Conservation (phyloP, 2,329 filamentous ascomycete species). For the Atkinsonella hypoxylon region DNA sequence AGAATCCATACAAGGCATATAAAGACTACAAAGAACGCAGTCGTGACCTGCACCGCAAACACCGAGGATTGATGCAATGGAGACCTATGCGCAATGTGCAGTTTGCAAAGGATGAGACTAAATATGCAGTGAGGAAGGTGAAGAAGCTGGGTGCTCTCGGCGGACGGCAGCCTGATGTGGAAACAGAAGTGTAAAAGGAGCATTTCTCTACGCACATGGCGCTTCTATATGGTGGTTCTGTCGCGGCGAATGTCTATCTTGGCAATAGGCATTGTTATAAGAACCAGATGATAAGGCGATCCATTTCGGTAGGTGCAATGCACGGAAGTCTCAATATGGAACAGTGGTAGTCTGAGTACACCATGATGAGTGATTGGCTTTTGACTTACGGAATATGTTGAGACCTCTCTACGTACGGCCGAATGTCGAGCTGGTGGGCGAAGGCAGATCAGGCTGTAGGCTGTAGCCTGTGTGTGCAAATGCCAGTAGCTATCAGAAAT, state of each 20-base stretch:
- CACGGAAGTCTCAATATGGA: not conserved
- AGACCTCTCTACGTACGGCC: conserved; percentile 78
- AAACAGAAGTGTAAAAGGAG: conserved; percentile 54
- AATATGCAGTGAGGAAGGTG: conserved; percentile 63
- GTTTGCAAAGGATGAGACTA: conserved; percentile 81
- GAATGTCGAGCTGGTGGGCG: conserved; percentile 69
- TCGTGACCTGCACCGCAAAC: conserved; percentile 69
- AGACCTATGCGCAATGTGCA: conserved; percentile 72
- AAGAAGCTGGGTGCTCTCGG: conserved; percentile 66
- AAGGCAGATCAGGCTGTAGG: conserved; percentile 68
- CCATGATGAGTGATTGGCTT: not conserved
- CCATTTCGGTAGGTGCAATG: not conserved
- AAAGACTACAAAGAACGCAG: conserved; percentile 56
- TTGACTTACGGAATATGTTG: conserved; percentile 24
- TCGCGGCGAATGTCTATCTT: not conserved
- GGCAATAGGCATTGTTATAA: not conserved
- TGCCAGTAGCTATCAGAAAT: conserved; percentile 84
- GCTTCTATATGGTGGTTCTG: not conserved
- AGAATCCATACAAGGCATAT: conserved; percentile 43
- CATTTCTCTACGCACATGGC: not conserved
- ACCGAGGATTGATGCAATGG: conserved; percentile 92
- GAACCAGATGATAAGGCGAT: not conserved
- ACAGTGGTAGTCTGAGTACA: not conserved
- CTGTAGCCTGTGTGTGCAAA: conserved; percentile 69
- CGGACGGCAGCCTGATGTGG: conserved; percentile 77